Evolutionary conservation across 139 green algal genomes (phyloP).

Genomic region (Chlorokybus atmophyticus): DNA sequence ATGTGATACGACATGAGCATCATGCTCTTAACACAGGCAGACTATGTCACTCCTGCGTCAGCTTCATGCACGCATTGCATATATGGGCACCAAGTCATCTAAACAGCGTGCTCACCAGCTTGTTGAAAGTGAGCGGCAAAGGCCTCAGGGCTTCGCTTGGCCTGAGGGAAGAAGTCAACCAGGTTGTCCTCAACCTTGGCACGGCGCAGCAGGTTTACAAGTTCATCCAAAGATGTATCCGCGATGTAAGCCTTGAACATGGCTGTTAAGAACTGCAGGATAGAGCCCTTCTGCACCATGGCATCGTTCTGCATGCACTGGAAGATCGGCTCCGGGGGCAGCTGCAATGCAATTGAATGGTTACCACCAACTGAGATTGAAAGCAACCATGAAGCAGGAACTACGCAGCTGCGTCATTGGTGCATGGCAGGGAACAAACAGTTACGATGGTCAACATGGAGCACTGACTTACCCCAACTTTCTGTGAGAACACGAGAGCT

Average conservation of each 20-base stretch:
- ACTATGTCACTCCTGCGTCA: too few relatives aligned
- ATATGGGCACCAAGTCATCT: conserved; percentile 22
- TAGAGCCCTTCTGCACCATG: conserved; percentile 71
- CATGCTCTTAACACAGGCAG: too few relatives aligned
- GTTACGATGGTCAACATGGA: background rate
- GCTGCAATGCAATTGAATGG: too few relatives aligned
- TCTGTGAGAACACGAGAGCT: conserved; percentile 20
- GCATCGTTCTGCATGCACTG: conserved; percentile 63
- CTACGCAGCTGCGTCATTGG: background rate
- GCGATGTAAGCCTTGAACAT: conserved; percentile 59
- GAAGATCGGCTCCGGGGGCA: conserved; percentile 64
- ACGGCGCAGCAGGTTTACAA: conserved; percentile 69
- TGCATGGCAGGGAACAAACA: background rate
- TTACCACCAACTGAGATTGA: too few relatives aligned
- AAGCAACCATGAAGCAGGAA: too few relatives aligned
- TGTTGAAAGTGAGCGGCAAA: conserved; percentile 65
- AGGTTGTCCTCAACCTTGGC: conserved; percentile 66
- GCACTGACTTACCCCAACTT: conserved; percentile 7
- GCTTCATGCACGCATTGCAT: too few relatives aligned
- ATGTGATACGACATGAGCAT: too few relatives aligned
- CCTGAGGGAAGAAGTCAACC: conserved; percentile 78
- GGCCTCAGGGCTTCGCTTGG: conserved; percentile 54
- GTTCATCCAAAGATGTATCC: conserved; percentile 48
- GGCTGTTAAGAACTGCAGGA: conserved; percentile 67
- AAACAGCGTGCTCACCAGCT: too few relatives aligned